Percentiles rank a stretch among this genome's conserved stretches.
Conservation (phyloP, 176 grass and related monocot genomes). For the Typha latifolia region DNA sequence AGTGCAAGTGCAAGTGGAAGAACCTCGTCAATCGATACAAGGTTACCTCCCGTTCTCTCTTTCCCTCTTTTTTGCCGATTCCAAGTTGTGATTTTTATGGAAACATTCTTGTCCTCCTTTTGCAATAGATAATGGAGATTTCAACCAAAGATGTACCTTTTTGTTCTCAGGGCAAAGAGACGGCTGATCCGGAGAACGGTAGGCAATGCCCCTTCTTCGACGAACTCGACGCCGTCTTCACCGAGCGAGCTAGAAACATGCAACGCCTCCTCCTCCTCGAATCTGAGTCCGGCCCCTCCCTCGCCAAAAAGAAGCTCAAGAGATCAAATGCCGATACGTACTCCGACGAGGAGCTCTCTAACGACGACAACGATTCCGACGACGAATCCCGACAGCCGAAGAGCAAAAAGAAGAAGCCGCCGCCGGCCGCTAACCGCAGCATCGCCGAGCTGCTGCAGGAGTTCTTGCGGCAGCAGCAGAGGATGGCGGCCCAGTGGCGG, state of each 20-base stretch:
- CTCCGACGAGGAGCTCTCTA: slow-evolving; percentile 1
- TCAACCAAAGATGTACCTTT: too few relatives aligned
- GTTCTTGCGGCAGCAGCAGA: slow-evolving; percentile 6
- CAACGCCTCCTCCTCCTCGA: neutral
- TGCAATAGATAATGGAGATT: neutral
- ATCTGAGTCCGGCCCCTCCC: neutral
- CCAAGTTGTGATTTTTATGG: neutral
- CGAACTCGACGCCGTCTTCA: slow-evolving; percentile 15
- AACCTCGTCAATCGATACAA: slow-evolving; percentile 22
- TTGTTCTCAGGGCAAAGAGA: slow-evolving; percentile 11
- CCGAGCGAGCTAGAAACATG: slow-evolving; percentile 5
- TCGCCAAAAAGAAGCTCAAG: slow-evolving; percentile 9
- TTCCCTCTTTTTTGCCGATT: neutral
- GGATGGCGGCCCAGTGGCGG: slow-evolving; percentile 1
- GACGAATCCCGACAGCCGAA: neutral
- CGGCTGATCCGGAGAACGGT: neutral
- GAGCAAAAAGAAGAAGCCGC: slow-evolving; percentile 14
- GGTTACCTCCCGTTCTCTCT: neutral
- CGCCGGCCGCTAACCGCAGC: neutral
- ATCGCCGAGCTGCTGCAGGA: slow-evolving; percentile 5
- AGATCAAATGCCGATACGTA: neutral
- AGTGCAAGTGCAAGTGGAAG: slow-evolving; percentile 26
- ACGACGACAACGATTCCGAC: neutral
- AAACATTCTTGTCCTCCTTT: neutral
- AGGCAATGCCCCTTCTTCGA: slow-evolving; percentile 24